Base-by-base conservation (phyloP, 345 rosid genomes). In the Hibiscus trionum region DNA sequence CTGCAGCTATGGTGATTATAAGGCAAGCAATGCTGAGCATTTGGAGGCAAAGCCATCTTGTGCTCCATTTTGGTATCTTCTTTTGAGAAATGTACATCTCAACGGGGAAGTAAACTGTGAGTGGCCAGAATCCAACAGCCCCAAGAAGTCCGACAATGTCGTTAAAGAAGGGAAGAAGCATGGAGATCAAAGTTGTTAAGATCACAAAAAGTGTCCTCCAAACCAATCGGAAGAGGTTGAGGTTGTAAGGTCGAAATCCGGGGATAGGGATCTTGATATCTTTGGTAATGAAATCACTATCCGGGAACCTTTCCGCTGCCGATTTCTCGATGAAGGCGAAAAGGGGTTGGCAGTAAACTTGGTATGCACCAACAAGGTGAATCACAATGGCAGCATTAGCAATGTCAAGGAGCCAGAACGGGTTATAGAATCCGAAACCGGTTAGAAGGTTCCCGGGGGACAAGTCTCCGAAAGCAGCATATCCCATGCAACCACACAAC, bases 331-430 rank as follows among this genome's bases (percentile, higher is more conserved):
- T 21, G 83, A 94, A 94, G 27, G 93, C 86, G 12, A 86, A 94
- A 16, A 94, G 81, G 46, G 98, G 97, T 75, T 94, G 98, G 83
- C 96, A 90, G 78, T 21, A 91, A 71, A 94, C 96, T 80, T 94
- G 98, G 87, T 94, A 94, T 9, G 96, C 97, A 4, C 95, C 97
- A 3, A 91, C 80, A n/a, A 94, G 87, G 85, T 94, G 98, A 68
- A 94, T 72, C 0, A 90, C 88, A 35, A 94, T 86, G 33, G 98
- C 96, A 1, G 82, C 79, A 52, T 94, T 94, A 6, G 95, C 98
- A 59, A 94, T 84, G 87, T 94, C 96, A n/a, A 94, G 87, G 15
- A 91, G 87, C 98, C 97, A 94, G 72, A 29, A 93, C 3, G 98
- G 98, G 78, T 91, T 84, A 61, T 77, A 81, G 72, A 88, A 93